Evolutionary conservation across 2,329 filamentous ascomycete genomes (phyloP).

Genomic region (Pseudogymnoascus sp.): DNA sequence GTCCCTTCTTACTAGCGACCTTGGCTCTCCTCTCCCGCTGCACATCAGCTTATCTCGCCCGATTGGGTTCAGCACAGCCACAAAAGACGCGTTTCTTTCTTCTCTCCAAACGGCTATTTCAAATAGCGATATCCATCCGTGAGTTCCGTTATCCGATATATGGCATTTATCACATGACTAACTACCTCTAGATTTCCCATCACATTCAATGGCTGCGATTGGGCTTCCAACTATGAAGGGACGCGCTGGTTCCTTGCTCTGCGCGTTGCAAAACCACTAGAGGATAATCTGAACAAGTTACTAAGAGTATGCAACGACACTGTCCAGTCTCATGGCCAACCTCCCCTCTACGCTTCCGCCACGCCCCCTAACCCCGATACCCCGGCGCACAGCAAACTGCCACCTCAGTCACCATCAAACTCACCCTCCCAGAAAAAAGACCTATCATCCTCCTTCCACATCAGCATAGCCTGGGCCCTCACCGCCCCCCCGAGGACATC

Average conservation of each 20-base stretch:
- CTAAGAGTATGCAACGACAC: conserved; percentile 59
- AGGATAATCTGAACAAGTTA: conserved; percentile 52
- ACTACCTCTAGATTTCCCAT: conserved; percentile 19
- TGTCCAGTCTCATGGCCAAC: conserved; percentile 54
- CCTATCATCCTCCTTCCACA: conserved; percentile 54
- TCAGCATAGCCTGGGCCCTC: conserved; percentile 83
- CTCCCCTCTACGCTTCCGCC: conserved; percentile 54
- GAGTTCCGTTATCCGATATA: conserved; percentile 21
- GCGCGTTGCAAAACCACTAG: conserved; percentile 41
- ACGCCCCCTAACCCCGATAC: not conserved
- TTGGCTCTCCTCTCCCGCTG: conserved; percentile 69
- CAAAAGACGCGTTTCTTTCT: conserved; percentile 60
- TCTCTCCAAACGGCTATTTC: conserved; percentile 40
- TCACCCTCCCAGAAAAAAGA: conserved; percentile 6
- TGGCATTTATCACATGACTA: conserved; percentile 13
- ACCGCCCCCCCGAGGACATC: conserved; percentile 33
- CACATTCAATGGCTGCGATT: conserved; percentile 40
- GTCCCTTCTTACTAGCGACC: conserved; percentile 66
- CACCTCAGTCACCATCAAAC: conserved; percentile 10
- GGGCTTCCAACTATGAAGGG: conserved; percentile 58
- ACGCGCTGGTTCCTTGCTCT: conserved; percentile 81
- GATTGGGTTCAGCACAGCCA: conserved; percentile 62
- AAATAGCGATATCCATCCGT: conserved; percentile 36
- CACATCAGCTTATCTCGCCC: conserved; percentile 88
- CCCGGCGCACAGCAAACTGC: conserved; percentile 7